Evolutionary conservation across 2,329 filamentous ascomycete genomes (phyloP).

Genomic region (Colletotrichum spaethianum): DNA sequence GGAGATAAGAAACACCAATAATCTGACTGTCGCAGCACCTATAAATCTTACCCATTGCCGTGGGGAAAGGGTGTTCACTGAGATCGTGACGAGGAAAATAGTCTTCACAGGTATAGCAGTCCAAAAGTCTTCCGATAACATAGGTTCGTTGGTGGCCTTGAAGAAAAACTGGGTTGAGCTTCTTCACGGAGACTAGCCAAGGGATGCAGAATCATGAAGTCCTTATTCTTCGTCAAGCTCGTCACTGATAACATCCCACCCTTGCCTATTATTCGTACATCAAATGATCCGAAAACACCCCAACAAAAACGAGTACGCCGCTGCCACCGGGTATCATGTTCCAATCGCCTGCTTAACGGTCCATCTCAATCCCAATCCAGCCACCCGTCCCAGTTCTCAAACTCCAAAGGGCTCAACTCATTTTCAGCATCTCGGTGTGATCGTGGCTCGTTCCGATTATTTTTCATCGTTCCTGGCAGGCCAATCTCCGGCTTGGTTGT

Average conservation of each 20-base stretch:
- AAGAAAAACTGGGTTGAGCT: no score
- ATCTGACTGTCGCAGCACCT: neutral
- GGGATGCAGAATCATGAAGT: no score
- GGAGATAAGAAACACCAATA: neutral
- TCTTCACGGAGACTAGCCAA: no score
- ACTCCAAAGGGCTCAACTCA: neutral
- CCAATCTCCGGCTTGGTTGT: neutral
- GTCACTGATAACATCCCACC: no score
- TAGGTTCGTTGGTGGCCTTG: no score
- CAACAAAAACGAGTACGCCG: neutral
- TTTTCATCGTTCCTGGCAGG: constrained; percentile 6
- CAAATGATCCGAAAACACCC: no score
- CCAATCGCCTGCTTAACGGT: neutral
- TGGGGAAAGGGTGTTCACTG: neutral
- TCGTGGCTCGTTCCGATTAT: neutral
- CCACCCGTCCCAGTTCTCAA: neutral
- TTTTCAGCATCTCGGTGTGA: neutral
- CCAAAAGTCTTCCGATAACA: no score
- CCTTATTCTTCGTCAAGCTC: no score
- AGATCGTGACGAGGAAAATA: no score
- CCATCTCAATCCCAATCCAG: neutral
- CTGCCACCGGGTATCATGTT: constrained; percentile 2
- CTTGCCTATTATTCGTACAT: no score
- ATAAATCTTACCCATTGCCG: neutral
- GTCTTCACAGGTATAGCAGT: no score